Evolutionary conservation across 2,329 filamentous ascomycete genomes (phyloP).

Genomic region (Aspergillus ibericus): DNA sequence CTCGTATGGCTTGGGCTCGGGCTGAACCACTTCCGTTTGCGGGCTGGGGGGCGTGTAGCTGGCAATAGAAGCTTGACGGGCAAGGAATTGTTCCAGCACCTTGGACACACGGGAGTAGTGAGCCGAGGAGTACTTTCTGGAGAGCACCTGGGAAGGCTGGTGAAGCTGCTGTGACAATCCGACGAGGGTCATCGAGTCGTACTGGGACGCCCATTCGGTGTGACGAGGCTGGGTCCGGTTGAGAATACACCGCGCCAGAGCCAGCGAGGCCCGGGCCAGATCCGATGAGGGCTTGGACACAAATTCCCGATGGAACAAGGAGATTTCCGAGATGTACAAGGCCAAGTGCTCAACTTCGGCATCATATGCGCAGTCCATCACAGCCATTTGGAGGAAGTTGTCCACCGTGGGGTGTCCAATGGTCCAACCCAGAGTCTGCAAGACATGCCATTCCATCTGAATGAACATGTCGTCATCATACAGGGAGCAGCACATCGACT

Average conservation of each 20-base stretch:
- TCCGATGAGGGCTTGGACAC: constrained; percentile 88
- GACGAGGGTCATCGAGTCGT: constrained; percentile 55
- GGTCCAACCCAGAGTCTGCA: constrained; percentile 95
- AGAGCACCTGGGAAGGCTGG: constrained; percentile 66
- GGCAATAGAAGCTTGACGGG: constrained; percentile 59
- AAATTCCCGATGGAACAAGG: constrained; percentile 94
- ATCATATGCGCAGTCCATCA: constrained; percentile 73
- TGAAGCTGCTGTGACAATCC: constrained; percentile 65
- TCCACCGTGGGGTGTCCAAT: constrained; percentile 96
- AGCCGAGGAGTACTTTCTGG: constrained; percentile 67
- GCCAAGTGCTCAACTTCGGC: constrained; percentile 92
- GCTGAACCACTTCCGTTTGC: constrained; percentile 36
- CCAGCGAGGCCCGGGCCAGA: constrained; percentile 83
- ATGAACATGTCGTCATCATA: constrained; percentile 99
- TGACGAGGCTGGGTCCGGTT: constrained; percentile 74
- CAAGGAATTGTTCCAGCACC: constrained; percentile 66
- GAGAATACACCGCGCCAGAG: constrained; percentile 82
- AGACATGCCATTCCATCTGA: constrained; percentile 99
- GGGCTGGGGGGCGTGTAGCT: constrained; percentile 45
- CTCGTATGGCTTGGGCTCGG: constrained; percentile 42
- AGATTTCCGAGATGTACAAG: constrained; percentile 90
- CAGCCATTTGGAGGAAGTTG: constrained; percentile 84
- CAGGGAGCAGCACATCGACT: constrained; percentile 98
- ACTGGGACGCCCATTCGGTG: constrained; percentile 68
- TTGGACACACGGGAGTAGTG: constrained; percentile 66